A percentile compares a stretch with the other conserved stretches of the same genome.
Conservation (phyloP, 768 basidiomycete genomes). For the Lactarius sp. region DNA sequence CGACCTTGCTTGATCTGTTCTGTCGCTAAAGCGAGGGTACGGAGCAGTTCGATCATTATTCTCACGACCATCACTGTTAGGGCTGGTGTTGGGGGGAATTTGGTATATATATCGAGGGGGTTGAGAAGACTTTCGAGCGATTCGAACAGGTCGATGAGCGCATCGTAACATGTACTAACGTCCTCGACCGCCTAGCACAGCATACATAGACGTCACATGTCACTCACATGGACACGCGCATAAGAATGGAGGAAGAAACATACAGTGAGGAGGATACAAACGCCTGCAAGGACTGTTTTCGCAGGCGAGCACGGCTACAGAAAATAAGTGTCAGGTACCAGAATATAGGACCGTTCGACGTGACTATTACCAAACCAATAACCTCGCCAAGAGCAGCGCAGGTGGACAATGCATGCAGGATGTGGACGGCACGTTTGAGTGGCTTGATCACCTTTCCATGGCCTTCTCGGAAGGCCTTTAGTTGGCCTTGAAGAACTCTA, state of each 20-base stretch:
- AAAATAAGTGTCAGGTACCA: too few relatives aligned
- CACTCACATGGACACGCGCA: too few relatives aligned
- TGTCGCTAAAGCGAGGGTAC: too few relatives aligned
- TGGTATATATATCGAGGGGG: slow-evolving; percentile 2
- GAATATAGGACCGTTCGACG: too few relatives aligned
- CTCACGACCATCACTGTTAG: neutral
- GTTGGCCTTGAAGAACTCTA: neutral
- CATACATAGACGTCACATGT: neutral
- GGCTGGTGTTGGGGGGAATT: neutral
- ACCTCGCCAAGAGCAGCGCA: neutral
- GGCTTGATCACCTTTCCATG: neutral
- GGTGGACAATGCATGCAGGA: neutral
- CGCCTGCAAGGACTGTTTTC: neutral
- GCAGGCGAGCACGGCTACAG: neutral
- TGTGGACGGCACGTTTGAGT: neutral
- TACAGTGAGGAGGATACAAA: neutral
- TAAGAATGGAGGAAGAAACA: too few relatives aligned
- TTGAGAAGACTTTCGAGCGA: neutral
- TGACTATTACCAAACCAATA: neutral
- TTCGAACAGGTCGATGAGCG: too few relatives aligned
- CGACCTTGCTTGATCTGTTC: too few relatives aligned
- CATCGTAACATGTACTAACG: too few relatives aligned
- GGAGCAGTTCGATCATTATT: neutral
- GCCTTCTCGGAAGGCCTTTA: neutral
- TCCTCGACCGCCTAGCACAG: too few relatives aligned